Conservation (phyloP, 495 filamentous ascomycete species). For the Hypoxylon trugodes region DNA sequence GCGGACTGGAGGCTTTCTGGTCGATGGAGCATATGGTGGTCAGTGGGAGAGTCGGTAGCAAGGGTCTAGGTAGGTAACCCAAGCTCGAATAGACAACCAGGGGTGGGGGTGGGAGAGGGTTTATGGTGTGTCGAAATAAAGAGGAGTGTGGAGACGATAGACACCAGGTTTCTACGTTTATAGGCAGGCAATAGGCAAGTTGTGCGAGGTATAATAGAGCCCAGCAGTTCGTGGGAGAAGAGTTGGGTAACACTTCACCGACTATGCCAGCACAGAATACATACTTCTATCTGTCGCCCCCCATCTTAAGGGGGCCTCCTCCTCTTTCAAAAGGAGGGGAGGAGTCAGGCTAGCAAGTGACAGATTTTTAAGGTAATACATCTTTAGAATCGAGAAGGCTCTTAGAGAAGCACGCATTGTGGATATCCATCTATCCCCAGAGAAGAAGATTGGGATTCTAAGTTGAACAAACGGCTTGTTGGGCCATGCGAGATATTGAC, state of each 20-base stretch:
- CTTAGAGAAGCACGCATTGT: slow-evolving; percentile 20
- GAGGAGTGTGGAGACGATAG: slow-evolving; percentile 43
- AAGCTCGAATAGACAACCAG: slow-evolving; percentile 37
- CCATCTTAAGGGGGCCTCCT: slow-evolving; percentile 3
- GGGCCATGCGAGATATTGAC: slow-evolving; percentile 47
- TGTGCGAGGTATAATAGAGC: slow-evolving; percentile 46
- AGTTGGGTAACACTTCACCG: slow-evolving; percentile 40
- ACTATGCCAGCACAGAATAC: slow-evolving; percentile 40
- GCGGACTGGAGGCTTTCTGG: slow-evolving; percentile 40
- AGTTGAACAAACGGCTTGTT: slow-evolving; percentile 36
- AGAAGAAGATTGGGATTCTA: slow-evolving; percentile 20
- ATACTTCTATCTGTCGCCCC: slow-evolving; percentile 20
- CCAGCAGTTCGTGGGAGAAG: slow-evolving; percentile 40
- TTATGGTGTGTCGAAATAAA: slow-evolving; percentile 40
- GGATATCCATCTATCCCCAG: slow-evolving; percentile 25
- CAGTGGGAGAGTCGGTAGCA: slow-evolving; percentile 30
- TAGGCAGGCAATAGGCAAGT: slow-evolving; percentile 39
- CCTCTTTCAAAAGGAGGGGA: slow-evolving; percentile 15
- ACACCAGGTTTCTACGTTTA: slow-evolving; percentile 45
- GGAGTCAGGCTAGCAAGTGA: slow-evolving; percentile 35
- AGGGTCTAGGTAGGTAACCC: slow-evolving; percentile 37
- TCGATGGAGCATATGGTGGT: slow-evolving; percentile 41
- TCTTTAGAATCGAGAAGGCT: slow-evolving; percentile 9
- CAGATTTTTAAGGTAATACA: slow-evolving; percentile 28
- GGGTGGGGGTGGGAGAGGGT: slow-evolving; percentile 42